A percentile compares a stretch with the other conserved stretches of the same genome.
phyloP scores from a whole-genome alignment of 176 grass and related monocot species.

The Lolium rigidum region DNA sequence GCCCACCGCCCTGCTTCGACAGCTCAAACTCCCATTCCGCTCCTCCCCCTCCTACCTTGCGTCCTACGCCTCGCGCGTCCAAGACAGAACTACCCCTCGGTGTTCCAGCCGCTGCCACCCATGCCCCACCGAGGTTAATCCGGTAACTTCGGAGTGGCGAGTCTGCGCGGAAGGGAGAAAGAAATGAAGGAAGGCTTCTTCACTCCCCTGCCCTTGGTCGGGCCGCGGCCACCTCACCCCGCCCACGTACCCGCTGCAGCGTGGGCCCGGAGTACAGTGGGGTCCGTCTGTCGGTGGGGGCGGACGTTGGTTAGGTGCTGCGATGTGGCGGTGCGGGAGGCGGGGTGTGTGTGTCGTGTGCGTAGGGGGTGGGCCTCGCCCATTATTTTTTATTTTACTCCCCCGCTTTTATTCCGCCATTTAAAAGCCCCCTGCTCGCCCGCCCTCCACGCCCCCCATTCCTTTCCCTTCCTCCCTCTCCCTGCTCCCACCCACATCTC shows the following conservation, averaged over 20 bases:
- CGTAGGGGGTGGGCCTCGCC: not conserved
- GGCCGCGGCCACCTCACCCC: not conserved
- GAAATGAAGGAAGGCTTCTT: too few relatives aligned
- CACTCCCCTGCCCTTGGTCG: not conserved
- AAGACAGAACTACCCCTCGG: not conserved
- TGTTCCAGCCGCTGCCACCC: too few relatives aligned
- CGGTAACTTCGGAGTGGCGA: slow-evolving; percentile 15
- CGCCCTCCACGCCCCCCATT: slow-evolving; percentile 4
- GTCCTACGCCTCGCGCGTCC: slow-evolving; percentile 45
- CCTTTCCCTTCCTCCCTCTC: slow-evolving; percentile 13
- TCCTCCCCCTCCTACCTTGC: slow-evolving; percentile 48
- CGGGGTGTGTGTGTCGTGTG: slow-evolving; percentile 42
- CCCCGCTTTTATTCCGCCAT: slow-evolving; percentile 50
- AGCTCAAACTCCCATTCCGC: slow-evolving; percentile 17
- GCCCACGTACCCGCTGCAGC: fast-evolving
- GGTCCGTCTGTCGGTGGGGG: fast-evolving
- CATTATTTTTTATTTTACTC: slow-evolving; percentile 40
- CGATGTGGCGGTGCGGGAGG: not conserved
- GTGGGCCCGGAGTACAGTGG: too few relatives aligned
- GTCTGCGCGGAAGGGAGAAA: not conserved
- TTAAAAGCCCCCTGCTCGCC: slow-evolving; percentile 42
- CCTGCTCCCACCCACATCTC: not conserved
- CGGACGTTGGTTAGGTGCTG: not conserved
- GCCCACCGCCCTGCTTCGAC: not conserved
- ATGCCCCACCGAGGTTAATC: not conserved